Conservation (phyloP, 2,329 filamentous ascomycete species). For the Epichloe baconii region DNA sequence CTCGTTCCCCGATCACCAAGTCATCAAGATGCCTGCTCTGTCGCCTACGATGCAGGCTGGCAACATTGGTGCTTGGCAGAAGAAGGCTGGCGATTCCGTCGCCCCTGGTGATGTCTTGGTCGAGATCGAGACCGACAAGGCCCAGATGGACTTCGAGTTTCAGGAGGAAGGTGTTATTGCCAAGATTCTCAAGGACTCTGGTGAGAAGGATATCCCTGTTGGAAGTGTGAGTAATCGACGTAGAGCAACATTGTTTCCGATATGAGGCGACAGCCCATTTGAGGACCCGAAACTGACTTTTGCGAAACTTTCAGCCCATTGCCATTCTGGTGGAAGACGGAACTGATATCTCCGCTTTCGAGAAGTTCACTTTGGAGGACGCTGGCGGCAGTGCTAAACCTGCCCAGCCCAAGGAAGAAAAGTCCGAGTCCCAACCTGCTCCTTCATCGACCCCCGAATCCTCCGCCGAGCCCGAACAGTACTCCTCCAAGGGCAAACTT, state of each 20-base stretch:
- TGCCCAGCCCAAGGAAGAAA: slow-evolving; percentile 52
- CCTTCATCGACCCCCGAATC: slow-evolving; percentile 33
- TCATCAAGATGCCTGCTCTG: slow-evolving; percentile 95
- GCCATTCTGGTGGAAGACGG: slow-evolving; percentile 90
- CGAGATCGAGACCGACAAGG: slow-evolving; percentile 99
- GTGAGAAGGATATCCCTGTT: slow-evolving; percentile 86
- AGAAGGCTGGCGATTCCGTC: slow-evolving; percentile 83
- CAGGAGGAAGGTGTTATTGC: slow-evolving; percentile 95
- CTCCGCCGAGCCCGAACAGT: slow-evolving; percentile 50
- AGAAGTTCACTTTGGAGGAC: slow-evolving; percentile 76
- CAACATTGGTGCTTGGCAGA: slow-evolving; percentile 96
- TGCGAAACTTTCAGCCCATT: slow-evolving; percentile 55
- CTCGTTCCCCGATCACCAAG: slow-evolving; percentile 84
- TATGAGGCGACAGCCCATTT: neutral
- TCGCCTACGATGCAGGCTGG: slow-evolving; percentile 96
- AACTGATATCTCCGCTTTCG: slow-evolving; percentile 75
- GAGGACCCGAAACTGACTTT: slow-evolving; percentile 6
- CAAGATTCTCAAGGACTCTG: slow-evolving; percentile 84
- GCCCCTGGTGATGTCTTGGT: slow-evolving; percentile 88
- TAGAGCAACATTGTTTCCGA: slow-evolving; percentile 5
- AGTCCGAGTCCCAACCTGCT: slow-evolving; percentile 46
- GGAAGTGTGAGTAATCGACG: slow-evolving; percentile 62
- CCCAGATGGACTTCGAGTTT: slow-evolving; percentile 99
- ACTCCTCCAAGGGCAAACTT: slow-evolving; percentile 62
- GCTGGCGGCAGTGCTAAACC: slow-evolving; percentile 68